These are phyloP conservation scores for Monosiga brevicollis DNA, from an alignment of 78 protist species.

Conservation along the genomic window DNA sequence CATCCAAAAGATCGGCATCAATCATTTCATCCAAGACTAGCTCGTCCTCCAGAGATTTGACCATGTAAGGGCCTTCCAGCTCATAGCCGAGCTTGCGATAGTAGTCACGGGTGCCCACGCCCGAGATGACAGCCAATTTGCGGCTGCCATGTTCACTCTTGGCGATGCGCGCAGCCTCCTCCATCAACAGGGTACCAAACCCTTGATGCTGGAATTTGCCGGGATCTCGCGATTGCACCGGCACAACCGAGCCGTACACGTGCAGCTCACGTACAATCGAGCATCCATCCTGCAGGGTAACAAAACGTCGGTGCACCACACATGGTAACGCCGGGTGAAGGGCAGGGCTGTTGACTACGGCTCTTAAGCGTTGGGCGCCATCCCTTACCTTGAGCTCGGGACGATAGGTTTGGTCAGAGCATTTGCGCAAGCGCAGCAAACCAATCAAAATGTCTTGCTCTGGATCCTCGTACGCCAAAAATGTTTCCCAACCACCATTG, in stretches of 20 bases:
- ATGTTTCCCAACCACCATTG: conserved; percentile 94
- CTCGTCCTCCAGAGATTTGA: conserved; percentile 25
- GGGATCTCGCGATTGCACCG: conserved; percentile 64
- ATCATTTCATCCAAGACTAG: no score
- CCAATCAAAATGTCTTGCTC: conserved; percentile 85
- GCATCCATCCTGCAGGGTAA: conserved; percentile 1
- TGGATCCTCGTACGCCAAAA: conserved; percentile 91
- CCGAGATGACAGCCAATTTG: conserved; percentile 83
- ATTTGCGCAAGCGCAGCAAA: conserved; percentile 77
- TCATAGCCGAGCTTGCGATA: conserved; percentile 88
- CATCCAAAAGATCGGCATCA: no score
- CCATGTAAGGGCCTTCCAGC: conserved; percentile 79
- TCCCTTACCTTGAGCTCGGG: conserved; percentile 53
- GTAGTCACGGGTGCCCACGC: conserved; percentile 90
- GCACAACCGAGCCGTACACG: conserved; percentile 83
- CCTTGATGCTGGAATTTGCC: conserved; percentile 86
- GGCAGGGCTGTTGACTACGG: no score
- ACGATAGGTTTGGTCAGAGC: conserved; percentile 46
- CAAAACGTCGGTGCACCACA: neutral
- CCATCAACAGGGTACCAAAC: conserved; percentile 85
- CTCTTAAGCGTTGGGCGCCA: no score
- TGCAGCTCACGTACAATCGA: conserved; percentile 95
- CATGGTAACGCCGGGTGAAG: neutral
- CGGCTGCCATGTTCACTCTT: conserved; percentile 73
- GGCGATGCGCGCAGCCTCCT: conserved; percentile 91